Base-by-base conservation (phyloP, 2,329 filamentous ascomycete species). In the Aphanoascus verrucosus region DNA sequence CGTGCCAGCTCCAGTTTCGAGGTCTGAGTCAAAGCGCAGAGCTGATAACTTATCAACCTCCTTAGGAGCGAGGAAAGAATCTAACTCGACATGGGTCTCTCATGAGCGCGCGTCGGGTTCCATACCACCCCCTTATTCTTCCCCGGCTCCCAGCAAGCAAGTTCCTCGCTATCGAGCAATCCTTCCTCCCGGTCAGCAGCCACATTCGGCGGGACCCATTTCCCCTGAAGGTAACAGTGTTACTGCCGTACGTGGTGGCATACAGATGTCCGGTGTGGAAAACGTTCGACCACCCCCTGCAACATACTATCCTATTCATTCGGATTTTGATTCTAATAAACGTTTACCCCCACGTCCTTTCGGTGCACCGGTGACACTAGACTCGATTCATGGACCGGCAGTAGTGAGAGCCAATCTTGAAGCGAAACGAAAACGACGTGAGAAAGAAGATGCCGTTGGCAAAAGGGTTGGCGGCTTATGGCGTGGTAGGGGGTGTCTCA, bases 371-470 rank as follows among this genome's bases (percentile, higher is more conserved):
- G 17, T 52, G 15, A 46, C 41, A 7, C 31, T 52, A 19, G 17
- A 20, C 14, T 31, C 32, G 17, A 32, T 46, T 14, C 31, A 46
- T 5, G 28, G 19, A 19, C 50, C 41, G 15, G 35, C 31, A 17
- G 19, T 40, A 32, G 15, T 52, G 15, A 53, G 60, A 50, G 59
- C 62, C n/a, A 60, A 75, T 68, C 59, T 69, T 66, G 55, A 83
- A 77, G 64, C 74, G 72, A 42, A 73, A 72, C 62, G 77, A 75
- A 54, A 76, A 73, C 56, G 78, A 74, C 17, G 76, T 78, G 83
- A 87, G 64, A 84, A 83, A 56, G 83, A 87, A 65, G 84, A 87
- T 40, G 74, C 73, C 1, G 61, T 77, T 15, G 81, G 78, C 1
- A 75, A 73, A 47, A 80, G 77, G 57, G 65, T 74, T 0, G 82